Base-by-base conservation (phyloP, 805 yeast genomes). In the Candida rishiriensis region DNA sequence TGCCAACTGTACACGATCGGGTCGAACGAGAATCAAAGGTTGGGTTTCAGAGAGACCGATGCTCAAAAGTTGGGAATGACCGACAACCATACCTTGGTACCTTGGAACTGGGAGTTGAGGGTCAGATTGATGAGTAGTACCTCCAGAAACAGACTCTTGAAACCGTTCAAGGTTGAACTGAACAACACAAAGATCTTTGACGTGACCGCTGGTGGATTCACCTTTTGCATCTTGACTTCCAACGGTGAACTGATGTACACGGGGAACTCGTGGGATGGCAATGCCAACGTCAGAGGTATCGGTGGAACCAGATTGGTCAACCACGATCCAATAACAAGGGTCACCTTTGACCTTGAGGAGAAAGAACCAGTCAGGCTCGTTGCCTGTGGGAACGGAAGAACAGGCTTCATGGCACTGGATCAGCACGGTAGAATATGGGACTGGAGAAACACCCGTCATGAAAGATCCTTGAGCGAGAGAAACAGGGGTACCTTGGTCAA, bases 131-230 rank as follows among this genome's bases (percentile, higher is more conserved):
- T 21, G 26, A 21, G 26, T 21, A 21, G 26, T 21, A 5, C 26
- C 4, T 21, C 26, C 26, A 21, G 26, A 34, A 42, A 47, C 34
- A 36, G 57, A 35, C 34, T 54, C 30, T 13, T 43, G 7, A 41
- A 39, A 29, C 51, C 53, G 1, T 38, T 47, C 6, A 45, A 41
- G 15, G 40, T 54, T 2, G 61, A 63, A 2, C 62, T 78, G 36
- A 60, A 66, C 5, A 56, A n/a, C 6, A 49, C 57, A 18, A 50
- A 64, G 3, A 57, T 76, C 1, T 55, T 71, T 1, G 82, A 78
- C 50, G 65, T 83, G 1, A 67, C 76, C 18, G 79, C 81, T 9
- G 85, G 85, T 29, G 91, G 91, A 1, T 83, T 72, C 54, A 73
- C 81, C 3, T 78, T 81, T 48, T 79, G 79, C 40, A 64, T 84